Percentiles rank a stretch among this genome's conserved stretches.
Evolutionary conservation across 768 basidiomycete species (phyloP).

Genomic region (Bullera alba): DNA sequence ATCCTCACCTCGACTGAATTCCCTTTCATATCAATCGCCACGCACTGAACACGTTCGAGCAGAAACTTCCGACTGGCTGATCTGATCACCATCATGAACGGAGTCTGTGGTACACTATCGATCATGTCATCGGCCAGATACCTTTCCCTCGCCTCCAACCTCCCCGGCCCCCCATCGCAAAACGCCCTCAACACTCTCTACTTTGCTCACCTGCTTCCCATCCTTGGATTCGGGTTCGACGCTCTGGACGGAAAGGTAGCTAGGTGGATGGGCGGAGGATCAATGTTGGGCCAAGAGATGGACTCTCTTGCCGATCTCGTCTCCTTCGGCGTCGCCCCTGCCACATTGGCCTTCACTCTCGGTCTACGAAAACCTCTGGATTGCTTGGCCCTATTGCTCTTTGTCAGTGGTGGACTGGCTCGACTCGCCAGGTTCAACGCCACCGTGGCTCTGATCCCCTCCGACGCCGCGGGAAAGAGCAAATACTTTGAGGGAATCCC

Average conservation of each 20-base stretch:
- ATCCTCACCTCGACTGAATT: neutral
- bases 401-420: constrained; percentile 93
- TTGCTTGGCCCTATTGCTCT: constrained; percentile 73
- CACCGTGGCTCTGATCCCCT: constrained; percentile 88
- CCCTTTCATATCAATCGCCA: neutral
- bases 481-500: constrained; percentile 97
- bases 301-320: constrained; percentile 96
- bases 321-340: constrained; percentile 95
- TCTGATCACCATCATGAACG: constrained; percentile 97
- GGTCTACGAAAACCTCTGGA: constrained; percentile 89
- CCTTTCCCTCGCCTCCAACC: constrained; percentile 65
- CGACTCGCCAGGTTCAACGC: constrained; percentile 97
- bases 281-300: constrained; percentile 93
- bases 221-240: constrained; percentile 95
- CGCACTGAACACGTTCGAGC: neutral
- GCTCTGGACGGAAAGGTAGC: constrained; percentile 97
- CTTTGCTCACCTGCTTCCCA: constrained; percentile 75
- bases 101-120: constrained; percentile 92
- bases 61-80: constrained; percentile 98
- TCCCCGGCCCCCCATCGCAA: constrained; percentile 89
- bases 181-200: constrained; percentile 70
- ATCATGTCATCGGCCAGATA: constrained; percentile 89
- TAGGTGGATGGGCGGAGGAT: constrained; percentile 88
- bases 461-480: constrained; percentile 75
- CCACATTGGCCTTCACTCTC: constrained; percentile 81